Base-by-base conservation (phyloP, 345 rosid genomes). In the Xanthoceras sorbifolium region DNA sequence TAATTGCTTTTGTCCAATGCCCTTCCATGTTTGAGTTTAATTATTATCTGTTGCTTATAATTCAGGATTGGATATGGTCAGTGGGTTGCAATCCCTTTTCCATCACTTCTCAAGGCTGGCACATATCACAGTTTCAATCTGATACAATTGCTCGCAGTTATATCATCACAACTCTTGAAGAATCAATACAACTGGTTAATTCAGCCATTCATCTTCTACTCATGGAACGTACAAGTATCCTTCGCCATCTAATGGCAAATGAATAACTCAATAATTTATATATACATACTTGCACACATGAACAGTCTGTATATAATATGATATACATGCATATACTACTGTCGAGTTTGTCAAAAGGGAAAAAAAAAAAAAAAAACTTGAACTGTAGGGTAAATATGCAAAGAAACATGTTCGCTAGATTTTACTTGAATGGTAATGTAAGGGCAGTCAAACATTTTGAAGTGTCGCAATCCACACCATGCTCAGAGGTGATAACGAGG, bases 61-160 rank as follows among this genome's bases (percentile, higher is more conserved):
- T 75, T 83, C 87, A 96, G 99, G 97, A 91, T 64, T 96, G 99
- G 99, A 84, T 87, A 72, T 96, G 99, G 99, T 94, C 97, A 12
- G 97, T 94, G 64, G 99, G 99, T 64, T 91, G 95, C 87, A 94
- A 88, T 81, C 97, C 97, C 23, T 89, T 92, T 80, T 89, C 98
- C 71, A 71, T 87, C 62, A 91, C 95, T 76, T 92, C 99, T 76
- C 94, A 83, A 84, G 94, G 99, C 46, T 94, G 98, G 98, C 93
- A 82, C 42, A 62, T 94, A 68, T 94, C 99, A 54, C 90, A 84
- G 66, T 94, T 97, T 84, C 98, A 97, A 67, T 87, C 91, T 17
- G 98, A 97, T 87, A 84, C 95, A 66, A 88, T 97, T 85, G 97
- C 93, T 75, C 89, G 97, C 74, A 97, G 97, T 80, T 97, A 97